These are phyloP conservation scores for Moelleriella libera DNA, from an alignment of 2,329 filamentous ascomycete genomes.

Conservation along the genomic window DNA sequence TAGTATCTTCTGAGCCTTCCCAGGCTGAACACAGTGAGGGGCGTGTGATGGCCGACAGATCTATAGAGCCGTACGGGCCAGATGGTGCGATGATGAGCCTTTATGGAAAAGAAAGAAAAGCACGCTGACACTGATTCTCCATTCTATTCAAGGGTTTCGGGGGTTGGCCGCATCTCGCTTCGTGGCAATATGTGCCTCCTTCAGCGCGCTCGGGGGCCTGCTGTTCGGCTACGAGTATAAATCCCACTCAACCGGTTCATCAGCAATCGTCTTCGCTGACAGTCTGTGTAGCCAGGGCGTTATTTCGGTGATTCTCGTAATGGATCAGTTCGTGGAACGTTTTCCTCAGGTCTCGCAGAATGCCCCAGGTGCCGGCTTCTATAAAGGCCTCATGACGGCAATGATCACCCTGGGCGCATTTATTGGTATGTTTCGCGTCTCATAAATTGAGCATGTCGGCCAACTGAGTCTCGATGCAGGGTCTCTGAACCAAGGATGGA, in stretches of 20 bases:
- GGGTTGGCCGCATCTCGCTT: slow-evolving; percentile 17
- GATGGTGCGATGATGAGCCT: too few species aligned
- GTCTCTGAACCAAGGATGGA: slow-evolving; percentile 25
- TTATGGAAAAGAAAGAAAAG: too few species aligned
- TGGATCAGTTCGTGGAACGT: slow-evolving; percentile 17
- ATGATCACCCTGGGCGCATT: slow-evolving; percentile 32
- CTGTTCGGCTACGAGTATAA: slow-evolving; percentile 20
- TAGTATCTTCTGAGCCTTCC: slow-evolving; percentile 4
- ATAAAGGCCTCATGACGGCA: slow-evolving; percentile 31
- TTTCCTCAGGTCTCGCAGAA: slow-evolving; percentile 17
- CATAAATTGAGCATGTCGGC: too few species aligned
- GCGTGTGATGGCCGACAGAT: slow-evolving; percentile 3
- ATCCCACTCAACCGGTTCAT: background rate
- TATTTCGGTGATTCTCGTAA: slow-evolving; percentile 21
- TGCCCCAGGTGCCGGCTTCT: slow-evolving; percentile 22
- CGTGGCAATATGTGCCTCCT: slow-evolving; percentile 17
- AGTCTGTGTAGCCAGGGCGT: slow-evolving; percentile 19
- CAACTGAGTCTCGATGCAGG: slow-evolving; percentile 10
- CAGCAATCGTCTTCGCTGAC: background rate
- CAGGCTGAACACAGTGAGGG: slow-evolving; percentile 10
- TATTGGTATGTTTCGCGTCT: slow-evolving; percentile 14
- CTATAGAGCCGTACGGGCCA: slow-evolving; percentile 10
- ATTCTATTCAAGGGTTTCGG: slow-evolving; percentile 11
- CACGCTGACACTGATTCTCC: background rate
- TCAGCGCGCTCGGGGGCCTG: slow-evolving; percentile 22